Percentiles rank a stretch among this genome's conserved stretches.
Evolutionary conservation across 805 yeast genomes (phyloP).

Genomic region (Schizosaccharomyces cryophilus): DNA sequence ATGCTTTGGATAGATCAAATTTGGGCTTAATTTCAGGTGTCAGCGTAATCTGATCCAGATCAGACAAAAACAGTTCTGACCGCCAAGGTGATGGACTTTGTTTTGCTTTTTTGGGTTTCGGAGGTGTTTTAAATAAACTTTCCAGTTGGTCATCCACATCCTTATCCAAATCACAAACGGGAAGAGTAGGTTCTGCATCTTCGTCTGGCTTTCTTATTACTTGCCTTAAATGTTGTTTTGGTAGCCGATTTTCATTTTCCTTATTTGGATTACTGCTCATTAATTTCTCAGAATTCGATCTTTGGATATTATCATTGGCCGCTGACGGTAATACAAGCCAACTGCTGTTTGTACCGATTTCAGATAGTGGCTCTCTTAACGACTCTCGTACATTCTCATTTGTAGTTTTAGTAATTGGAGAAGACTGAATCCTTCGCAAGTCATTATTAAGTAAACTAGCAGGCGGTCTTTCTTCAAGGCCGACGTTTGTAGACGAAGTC

Average conservation of each 20-base stretch:
- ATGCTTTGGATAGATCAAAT: background rate
- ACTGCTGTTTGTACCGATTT: background rate
- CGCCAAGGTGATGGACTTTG: conserved; percentile 1
- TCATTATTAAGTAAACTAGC: background rate
- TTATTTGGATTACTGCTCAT: background rate
- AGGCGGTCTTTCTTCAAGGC: background rate
- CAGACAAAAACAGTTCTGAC: background rate
- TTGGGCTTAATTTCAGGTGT: background rate
- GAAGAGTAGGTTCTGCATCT: background rate
- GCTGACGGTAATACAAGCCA: background rate
- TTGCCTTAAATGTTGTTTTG: background rate
- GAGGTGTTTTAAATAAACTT: background rate
- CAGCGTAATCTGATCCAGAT: background rate
- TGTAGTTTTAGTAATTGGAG: background rate
- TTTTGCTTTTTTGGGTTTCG: background rate
- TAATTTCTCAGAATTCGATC: no score
- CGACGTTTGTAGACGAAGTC: background rate
- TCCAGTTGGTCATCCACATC: background rate
- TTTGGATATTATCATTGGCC: background rate
- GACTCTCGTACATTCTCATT: background rate
- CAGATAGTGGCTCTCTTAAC: background rate
- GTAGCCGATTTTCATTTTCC: background rate
- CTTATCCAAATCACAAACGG: background rate
- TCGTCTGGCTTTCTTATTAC: background rate
- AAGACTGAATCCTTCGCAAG: background rate